Percentiles rank a stretch among this genome's conserved stretches.
Evolutionary conservation across 805 yeast genomes (phyloP).

Genomic region (Starmerella sirachaensis): DNA sequence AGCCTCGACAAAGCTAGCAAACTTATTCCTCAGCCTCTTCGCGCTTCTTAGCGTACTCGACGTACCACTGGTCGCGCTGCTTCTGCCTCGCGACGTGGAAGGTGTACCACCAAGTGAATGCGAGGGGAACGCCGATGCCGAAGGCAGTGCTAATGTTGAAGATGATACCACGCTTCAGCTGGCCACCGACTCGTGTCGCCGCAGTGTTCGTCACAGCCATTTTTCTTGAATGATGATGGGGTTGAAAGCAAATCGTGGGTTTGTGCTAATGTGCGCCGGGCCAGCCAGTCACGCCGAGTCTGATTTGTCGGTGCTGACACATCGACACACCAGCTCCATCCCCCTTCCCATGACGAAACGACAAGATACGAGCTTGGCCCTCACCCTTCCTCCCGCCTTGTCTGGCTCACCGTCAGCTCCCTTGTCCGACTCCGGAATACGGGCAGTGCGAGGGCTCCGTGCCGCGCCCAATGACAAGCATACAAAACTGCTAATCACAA

Average conservation of each 20-base stretch:
- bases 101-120: constrained; percentile 73
- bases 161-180: constrained; percentile 66
- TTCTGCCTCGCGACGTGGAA: constrained; percentile 63
- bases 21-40: constrained; percentile 12
- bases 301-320: no score
- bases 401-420: no score
- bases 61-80: constrained; percentile 76
- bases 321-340: no score
- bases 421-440: background rate
- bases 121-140: constrained; percentile 48
- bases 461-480: no score
- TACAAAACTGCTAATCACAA: background rate
- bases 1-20: no score
- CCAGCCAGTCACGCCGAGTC: no score
- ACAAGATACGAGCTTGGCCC: background rate
- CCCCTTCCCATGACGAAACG: background rate
- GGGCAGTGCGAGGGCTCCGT: background rate
- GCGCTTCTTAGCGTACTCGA: constrained; percentile 61
- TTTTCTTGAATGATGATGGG: background rate
- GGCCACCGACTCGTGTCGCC: constrained; percentile 45
- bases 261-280: no score
- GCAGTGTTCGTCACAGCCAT: constrained; percentile 25
- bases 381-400: no score
- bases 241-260: background rate
- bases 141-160: constrained; percentile 51